These are phyloP conservation scores for Fusarium sp. DNA, from an alignment of 2,329 filamentous ascomycete genomes.

Conservation along the genomic window DNA sequence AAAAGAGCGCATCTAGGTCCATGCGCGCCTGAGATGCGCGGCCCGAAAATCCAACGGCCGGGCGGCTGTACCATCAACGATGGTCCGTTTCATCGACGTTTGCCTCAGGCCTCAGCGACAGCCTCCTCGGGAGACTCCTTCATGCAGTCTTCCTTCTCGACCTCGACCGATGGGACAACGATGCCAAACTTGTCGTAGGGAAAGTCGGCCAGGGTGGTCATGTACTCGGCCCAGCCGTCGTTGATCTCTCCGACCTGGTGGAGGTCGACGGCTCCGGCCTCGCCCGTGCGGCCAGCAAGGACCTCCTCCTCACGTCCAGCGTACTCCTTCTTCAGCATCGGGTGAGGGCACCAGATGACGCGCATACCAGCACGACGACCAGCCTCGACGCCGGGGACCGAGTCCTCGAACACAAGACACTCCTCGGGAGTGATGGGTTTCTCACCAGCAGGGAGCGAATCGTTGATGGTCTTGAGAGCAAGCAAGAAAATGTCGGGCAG, in stretches of 20 bases:
- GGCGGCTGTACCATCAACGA: conserved; percentile 1
- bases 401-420: conserved; percentile 96
- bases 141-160: conserved; percentile 59
- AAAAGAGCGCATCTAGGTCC: not conserved
- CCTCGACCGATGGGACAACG: conserved; percentile 55
- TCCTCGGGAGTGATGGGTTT: conserved; percentile 80
- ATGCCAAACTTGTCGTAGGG: conserved; percentile 72
- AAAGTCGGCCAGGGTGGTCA: conserved; percentile 63
- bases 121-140: conserved; percentile 41
- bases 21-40: conserved; percentile 1
- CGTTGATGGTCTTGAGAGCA: conserved; percentile 87
- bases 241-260: conserved; percentile 67
- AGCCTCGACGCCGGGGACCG: conserved; percentile 90
- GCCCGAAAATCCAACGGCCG: not conserved
- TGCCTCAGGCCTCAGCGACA: conserved; percentile 27
- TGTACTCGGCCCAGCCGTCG: conserved; percentile 72
- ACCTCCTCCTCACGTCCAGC: conserved; percentile 82
- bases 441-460: conserved; percentile 71
- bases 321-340: conserved; percentile 80
- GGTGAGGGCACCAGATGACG: conserved; percentile 91
- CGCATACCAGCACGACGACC: conserved; percentile 94
- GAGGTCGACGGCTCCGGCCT: conserved; percentile 67
- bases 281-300: conserved; percentile 82
- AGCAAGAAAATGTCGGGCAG: conserved; percentile 94
- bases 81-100: conserved; percentile 6